Percentiles rank a stretch among this genome's conserved stretches.
These are phyloP conservation scores for Alternaria sp. DNA, from an alignment of 2,329 filamentous ascomycete genomes.

Conservation along the genomic window DNA sequence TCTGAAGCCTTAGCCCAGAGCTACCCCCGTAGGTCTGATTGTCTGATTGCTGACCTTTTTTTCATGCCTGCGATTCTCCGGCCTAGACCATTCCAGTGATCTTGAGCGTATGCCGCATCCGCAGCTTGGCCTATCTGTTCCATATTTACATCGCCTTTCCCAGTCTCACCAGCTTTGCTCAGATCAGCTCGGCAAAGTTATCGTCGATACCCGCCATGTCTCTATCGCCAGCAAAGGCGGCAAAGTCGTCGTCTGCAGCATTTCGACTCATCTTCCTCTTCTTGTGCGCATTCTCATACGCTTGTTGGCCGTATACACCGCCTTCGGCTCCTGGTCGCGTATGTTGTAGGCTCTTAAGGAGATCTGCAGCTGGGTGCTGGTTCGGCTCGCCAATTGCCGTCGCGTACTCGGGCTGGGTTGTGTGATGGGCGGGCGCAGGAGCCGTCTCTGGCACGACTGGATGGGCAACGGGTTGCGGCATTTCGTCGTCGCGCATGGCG, in stretches of 20 bases:
- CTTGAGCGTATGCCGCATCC: too few relatives aligned
- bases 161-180: background rate
- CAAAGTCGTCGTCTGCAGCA: constrained; percentile 50
- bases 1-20: background rate
- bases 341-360: constrained; percentile 45
- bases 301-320: constrained; percentile 35
- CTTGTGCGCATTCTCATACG: constrained; percentile 42
- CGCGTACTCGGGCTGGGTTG: constrained; percentile 30
- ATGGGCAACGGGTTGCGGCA: constrained; percentile 37
- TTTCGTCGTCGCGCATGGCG: constrained; percentile 41
- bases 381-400: constrained; percentile 36
- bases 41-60: background rate
- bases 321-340: constrained; percentile 33
- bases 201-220: constrained; percentile 66
- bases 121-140: too few relatives aligned
- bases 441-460: constrained; percentile 40
- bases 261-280: constrained; percentile 51
- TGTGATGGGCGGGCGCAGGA: constrained; percentile 30
- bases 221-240: constrained; percentile 56
- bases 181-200: constrained; percentile 66
- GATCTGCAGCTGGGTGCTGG: constrained; percentile 36
- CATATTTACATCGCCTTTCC: too few relatives aligned
- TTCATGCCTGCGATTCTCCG: too few relatives aligned
- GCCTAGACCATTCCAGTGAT: too few relatives aligned
- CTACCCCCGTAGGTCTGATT: background rate